Base-by-base conservation (phyloP, 2,329 filamentous ascomycete genomes). In the Nigrograna mackinnonii region DNA sequence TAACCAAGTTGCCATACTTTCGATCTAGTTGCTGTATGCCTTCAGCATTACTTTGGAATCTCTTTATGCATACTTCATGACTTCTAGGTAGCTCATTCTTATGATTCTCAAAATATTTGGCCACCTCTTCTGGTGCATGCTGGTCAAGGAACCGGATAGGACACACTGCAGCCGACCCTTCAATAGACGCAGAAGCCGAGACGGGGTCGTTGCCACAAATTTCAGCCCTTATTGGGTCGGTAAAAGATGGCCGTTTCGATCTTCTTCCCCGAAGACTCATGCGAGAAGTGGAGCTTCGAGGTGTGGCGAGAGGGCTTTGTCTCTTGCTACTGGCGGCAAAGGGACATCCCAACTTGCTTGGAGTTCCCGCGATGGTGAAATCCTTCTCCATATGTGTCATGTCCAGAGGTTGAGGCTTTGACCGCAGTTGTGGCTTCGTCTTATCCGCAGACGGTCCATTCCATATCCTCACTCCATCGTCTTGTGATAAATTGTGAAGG, bases 21-120 rank as follows among this genome's bases (percentile, higher is more conserved):
- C 89, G 89, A 66, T 97, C 92, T 41, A 97, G 77, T 69, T 95
- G 89, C 52, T 84, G 84, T 61, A 95, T 88, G 60, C 91, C 88
- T 50, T 87, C 82, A 56, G 92, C 86, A 60, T 91, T 92, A 67
- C 83, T 86, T 70, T 95, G 89, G 64, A 96, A 96, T 43, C 91
- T 83, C 60, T 88, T 85, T 47, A 97, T 84, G 67, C 92, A 97
- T 33, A 96, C 82, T 64, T 95, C 90, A 69, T 97, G 92, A 65
- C 91, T 96, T 57, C 92, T 83, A 7, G 92, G 92, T 40, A 97
- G 81, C 67, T 96, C 88, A 69, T 97, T 91, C 68, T 96, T 96
- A 73, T 96, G 91, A 39, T 85, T 91, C 67, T 96, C 89, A 60
- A 97, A 90, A 67, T 96, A 97, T 60, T 87, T 83, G 12, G 92